Base-by-base conservation (phyloP, 1,284 basidiomycete species). In the Vanrija sp. region DNA sequence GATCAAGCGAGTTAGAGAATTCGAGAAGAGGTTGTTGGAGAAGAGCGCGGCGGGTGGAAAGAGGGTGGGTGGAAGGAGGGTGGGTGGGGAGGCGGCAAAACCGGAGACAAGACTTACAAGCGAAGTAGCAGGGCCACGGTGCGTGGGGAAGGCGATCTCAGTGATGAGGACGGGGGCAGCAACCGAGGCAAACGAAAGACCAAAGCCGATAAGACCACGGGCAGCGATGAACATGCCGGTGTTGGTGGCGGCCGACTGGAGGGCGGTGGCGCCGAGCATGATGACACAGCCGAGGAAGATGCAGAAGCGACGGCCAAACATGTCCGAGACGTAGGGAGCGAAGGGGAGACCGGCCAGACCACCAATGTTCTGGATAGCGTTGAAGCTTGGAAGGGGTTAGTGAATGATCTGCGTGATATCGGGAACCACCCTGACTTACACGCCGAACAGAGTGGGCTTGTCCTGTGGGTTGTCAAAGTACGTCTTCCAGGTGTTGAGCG, bases 121-220 rank as follows among this genome's bases (percentile, higher is more conserved):
- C 29, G 54, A 49, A 9, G 64, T 63, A 19, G 61, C 50, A 5
- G 82, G 83, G 2, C 84, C 86, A 58, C 89, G 86, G 72, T 91
- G 85, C 0, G 82, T 78, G 4, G 88, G 89, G 72, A 89, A 89
- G 0, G 88, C 80, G 23, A 90, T 76, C 70, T 91, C 89, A 39
- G 86, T 85, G 54, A 89, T 84, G 73, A 89, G 76, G 79, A 88
- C 81, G 12, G 86, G 86, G 4, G 86, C 85, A 40, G 87, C 82
- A 28, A 60, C 49, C 79, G 87, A 46, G 34, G 65, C 57, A 51
- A 67, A 59, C 19, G 63, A 58, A 29, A 66, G 60, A 29, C 89
- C 88, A 21, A 54, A 55, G 51, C 88, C 88, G 63, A 91, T 86
- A 59, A 89, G 76, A 79, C 87, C 54, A 40, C 70, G 62, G 6